Percentiles rank a stretch among this genome's conserved stretches.
Conservation (phyloP, 768 basidiomycete genomes). For the Russula virescens region DNA sequence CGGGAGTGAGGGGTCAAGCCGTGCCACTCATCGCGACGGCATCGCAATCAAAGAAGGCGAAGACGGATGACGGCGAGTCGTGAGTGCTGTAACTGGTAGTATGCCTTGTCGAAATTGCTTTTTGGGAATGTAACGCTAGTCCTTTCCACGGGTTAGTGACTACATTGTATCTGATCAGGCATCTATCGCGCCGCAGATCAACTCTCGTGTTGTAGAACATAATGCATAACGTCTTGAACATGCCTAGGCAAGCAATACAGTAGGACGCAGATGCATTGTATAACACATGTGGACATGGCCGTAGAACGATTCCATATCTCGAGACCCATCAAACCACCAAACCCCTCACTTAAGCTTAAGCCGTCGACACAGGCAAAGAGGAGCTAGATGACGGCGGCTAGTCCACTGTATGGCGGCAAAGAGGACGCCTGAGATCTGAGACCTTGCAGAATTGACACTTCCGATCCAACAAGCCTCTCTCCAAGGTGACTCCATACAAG, state of each 20-base stretch:
- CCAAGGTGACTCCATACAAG: too few relatives aligned
- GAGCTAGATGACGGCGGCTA: too few relatives aligned
- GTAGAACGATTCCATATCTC: background rate
- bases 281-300: background rate
- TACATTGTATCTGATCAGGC: background rate
- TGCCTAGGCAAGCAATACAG: background rate
- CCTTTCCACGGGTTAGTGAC: constrained; percentile 3
- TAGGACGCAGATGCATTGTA: too few relatives aligned
- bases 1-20: constrained; percentile 55
- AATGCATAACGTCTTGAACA: background rate
- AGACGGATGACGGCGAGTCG: constrained; percentile 32
- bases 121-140: constrained; percentile 12
- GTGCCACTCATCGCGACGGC: constrained; percentile 42
- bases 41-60: constrained; percentile 36
- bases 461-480: too few relatives aligned
- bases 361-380: too few relatives aligned
- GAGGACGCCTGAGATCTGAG: too few relatives aligned
- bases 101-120: constrained; percentile 1
- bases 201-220: background rate
- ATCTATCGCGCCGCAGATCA: background rate
- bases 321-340: background rate
- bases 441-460: too few relatives aligned
- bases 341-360: too few relatives aligned
- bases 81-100: constrained; percentile 6
- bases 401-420: too few relatives aligned